A percentile compares a stretch with the other conserved stretches of the same genome.
Conservation (phyloP, 305 asterid species). For the Ruellia speciosa region DNA sequence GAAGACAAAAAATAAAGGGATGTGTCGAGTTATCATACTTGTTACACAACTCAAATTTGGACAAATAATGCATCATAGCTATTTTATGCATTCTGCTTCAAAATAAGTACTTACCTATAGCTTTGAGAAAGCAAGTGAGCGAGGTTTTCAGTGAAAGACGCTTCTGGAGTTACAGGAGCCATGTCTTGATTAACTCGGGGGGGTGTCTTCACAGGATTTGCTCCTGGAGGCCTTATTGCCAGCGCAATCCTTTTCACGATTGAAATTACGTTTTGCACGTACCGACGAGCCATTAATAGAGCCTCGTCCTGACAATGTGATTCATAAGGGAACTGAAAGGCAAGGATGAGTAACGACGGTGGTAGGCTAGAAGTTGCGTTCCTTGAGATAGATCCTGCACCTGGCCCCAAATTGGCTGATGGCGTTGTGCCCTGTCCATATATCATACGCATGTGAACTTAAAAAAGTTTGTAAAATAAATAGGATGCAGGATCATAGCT, state of each 20-base stretch:
- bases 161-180: not conserved
- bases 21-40: not conserved
- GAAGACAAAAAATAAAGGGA: not conserved
- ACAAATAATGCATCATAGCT: not conserved
- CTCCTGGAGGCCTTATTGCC: slow-evolving; percentile 1
- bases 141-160: slow-evolving; percentile 7
- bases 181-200: not conserved
- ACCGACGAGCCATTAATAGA: slow-evolving; percentile 14
- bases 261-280: slow-evolving; percentile 17
- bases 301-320: slow-evolving; percentile 5
- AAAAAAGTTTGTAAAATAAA: not conserved
- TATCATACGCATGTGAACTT: not conserved
- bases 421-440: slow-evolving; percentile 4
- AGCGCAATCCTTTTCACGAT: slow-evolving; percentile 7
- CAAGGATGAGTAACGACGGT: slow-evolving; percentile 10
- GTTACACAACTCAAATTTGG: slow-evolving; percentile 6
- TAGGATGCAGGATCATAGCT: not conserved
- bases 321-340: slow-evolving; percentile 22
- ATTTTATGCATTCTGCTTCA: not conserved
- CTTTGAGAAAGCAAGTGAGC: slow-evolving; percentile 19
- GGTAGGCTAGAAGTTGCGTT: not conserved
- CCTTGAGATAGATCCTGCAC: not conserved
- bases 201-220: not conserved
- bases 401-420: not conserved
- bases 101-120: slow-evolving; percentile 18